Percentiles rank a stretch among this genome's conserved stretches.
Conservation (phyloP, 257 asterid species). For the Solanum arcanum region DNA sequence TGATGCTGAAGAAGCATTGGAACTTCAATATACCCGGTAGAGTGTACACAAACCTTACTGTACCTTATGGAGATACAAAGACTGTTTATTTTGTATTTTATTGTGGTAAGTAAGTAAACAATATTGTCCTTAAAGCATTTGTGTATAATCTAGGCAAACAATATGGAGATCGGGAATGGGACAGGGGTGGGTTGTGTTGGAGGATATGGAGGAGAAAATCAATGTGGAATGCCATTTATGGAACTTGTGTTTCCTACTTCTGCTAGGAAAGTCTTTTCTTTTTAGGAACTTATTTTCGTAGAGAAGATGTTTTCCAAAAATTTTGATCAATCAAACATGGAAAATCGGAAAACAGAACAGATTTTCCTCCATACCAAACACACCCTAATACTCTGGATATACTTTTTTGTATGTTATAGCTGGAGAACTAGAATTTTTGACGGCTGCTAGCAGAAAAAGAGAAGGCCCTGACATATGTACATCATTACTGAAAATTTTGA, state of each 20-base stretch:
- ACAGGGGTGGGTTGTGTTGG: not conserved
- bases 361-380: not conserved
- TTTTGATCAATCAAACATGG: not conserved
- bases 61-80: not conserved
- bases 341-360: not conserved
- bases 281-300: not conserved
- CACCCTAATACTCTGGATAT: not conserved
- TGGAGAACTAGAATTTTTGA: not conserved
- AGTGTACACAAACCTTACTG: not conserved
- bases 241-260: not conserved
- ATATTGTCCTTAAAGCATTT: not conserved
- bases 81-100: not conserved
- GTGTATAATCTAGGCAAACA: not conserved
- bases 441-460: not conserved
- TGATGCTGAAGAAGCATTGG: not conserved
- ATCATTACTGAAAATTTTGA: not conserved
- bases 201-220: not conserved
- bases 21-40: not conserved
- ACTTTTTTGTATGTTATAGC: not conserved
- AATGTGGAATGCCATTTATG: not conserved
- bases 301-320: too few species aligned
- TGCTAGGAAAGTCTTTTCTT: not conserved
- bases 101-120: not conserved
- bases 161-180: not conserved
- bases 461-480: not conserved